A percentile compares a stretch with the other conserved stretches of the same genome.
Conservation (phyloP, 2,329 filamentous ascomycete species). For the Neofusicoccum umdonicola region DNA sequence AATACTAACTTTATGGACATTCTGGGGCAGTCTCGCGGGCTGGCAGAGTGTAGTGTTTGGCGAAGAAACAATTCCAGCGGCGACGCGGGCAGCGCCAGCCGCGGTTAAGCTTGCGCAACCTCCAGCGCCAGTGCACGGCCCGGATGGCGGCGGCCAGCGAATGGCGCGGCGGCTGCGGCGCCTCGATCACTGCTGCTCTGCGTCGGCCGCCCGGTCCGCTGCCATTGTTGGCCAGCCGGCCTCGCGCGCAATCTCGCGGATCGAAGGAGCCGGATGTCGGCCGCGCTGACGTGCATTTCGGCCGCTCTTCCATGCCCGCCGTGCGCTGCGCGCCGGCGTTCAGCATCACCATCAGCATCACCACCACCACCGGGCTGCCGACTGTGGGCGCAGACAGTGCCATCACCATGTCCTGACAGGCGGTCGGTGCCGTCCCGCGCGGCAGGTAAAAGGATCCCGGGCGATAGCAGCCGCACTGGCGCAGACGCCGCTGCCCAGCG, state of each 20-base stretch:
- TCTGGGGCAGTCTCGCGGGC: constrained; percentile 20
- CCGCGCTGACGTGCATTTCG: background rate
- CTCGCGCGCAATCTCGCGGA: too few relatives aligned
- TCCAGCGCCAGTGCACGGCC: background rate
- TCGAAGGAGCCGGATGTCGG: background rate
- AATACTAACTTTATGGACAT: constrained; percentile 43
- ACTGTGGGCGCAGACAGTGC: too few relatives aligned
- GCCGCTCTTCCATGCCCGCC: background rate
- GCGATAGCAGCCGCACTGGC: too few relatives aligned
- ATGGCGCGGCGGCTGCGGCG: constrained; percentile 2
- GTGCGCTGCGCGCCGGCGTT: too few relatives aligned
- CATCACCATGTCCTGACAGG: background rate
- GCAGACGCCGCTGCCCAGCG: background rate
- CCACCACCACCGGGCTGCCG: too few relatives aligned
- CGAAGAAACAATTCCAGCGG: constrained; percentile 3
- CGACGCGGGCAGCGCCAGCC: constrained; percentile 13
- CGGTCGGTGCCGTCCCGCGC: background rate
- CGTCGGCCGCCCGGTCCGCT: background rate
- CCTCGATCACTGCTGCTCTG: background rate
- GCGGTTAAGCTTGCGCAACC: constrained; percentile 6
- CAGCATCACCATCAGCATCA: too few relatives aligned
- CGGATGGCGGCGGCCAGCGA: background rate
- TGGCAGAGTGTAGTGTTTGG: background rate
- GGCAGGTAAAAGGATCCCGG: background rate
- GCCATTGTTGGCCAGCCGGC: constrained; percentile 4